phyloP scores from a whole-genome alignment of 345 rosid genomes.

The Cardamine occulta region DNA sequence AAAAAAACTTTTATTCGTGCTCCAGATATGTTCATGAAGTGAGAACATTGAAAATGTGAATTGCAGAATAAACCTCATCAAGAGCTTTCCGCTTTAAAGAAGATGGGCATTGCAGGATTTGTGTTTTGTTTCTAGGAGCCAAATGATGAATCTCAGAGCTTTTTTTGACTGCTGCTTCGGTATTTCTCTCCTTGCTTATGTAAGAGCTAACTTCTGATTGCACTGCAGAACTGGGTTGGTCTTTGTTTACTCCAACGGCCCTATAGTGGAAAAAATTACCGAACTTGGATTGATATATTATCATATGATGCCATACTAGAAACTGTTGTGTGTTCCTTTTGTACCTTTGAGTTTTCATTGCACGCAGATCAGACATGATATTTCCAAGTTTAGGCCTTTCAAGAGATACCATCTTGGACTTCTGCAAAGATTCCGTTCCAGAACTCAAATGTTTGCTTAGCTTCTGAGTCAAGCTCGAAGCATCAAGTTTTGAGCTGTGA shows the following conservation, averaged over 20 bases:
- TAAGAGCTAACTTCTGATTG: slow-evolving; percentile 42
- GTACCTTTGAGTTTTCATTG: slow-evolving; percentile 56
- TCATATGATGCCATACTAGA: neutral
- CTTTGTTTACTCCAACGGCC: slow-evolving; percentile 45
- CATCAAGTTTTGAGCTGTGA: slow-evolving; percentile 52
- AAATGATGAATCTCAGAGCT: slow-evolving; percentile 38
- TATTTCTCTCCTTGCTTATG: slow-evolving; percentile 44
- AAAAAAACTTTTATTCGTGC: neutral
- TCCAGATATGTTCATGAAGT: neutral
- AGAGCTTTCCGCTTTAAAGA: slow-evolving; percentile 72
- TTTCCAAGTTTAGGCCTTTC: slow-evolving; percentile 56
- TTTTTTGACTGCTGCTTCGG: slow-evolving; percentile 38
- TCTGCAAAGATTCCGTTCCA: slow-evolving; percentile 45
- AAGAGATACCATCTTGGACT: slow-evolving; percentile 43
- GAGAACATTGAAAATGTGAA: slow-evolving; percentile 4
- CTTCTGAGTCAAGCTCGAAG: slow-evolving; percentile 50
- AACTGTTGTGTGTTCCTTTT: slow-evolving; percentile 12
- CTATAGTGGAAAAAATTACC: slow-evolving; percentile 48
- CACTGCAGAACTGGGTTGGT: slow-evolving; percentile 42
- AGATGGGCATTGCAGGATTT: slow-evolving; percentile 40
- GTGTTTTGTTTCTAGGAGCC: slow-evolving; percentile 45
- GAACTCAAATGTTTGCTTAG: slow-evolving; percentile 46
- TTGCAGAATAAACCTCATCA: slow-evolving; percentile 51
- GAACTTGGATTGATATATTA: neutral
- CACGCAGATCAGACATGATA: slow-evolving; percentile 50